phyloP scores from a whole-genome alignment of 352 stramenopile species.

The Blastocystis sp. region DNA sequence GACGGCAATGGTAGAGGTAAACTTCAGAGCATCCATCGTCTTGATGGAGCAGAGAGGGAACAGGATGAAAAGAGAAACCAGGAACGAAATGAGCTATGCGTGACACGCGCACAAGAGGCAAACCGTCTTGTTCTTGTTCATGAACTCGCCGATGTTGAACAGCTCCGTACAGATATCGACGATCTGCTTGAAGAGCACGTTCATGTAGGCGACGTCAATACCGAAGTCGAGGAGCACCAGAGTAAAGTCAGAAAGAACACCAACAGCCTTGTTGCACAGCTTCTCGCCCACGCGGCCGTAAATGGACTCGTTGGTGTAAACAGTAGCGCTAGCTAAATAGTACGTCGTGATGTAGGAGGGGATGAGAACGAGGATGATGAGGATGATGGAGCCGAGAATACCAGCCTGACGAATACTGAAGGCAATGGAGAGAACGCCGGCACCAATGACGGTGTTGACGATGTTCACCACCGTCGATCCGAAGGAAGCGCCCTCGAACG shows the following conservation, averaged over 20 bases:
- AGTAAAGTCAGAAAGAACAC: slow-evolving; percentile 29
- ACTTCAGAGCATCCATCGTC: slow-evolving; percentile 61
- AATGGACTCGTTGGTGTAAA: slow-evolving; percentile 44
- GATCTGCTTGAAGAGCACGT: slow-evolving; percentile 49
- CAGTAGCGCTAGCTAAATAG: slow-evolving; percentile 45
- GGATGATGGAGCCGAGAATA: slow-evolving; percentile 44
- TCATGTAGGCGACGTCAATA: slow-evolving; percentile 66
- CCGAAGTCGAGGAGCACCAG: slow-evolving; percentile 51
- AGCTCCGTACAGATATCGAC: slow-evolving; percentile 43
- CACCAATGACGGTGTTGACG: slow-evolving; percentile 62
- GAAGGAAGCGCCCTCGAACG: slow-evolving; percentile 35
- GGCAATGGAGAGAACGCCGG: slow-evolving; percentile 57
- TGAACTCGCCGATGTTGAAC: slow-evolving; percentile 20
- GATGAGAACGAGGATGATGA: slow-evolving; percentile 52
- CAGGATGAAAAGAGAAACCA: slow-evolving; percentile 43
- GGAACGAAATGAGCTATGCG: neutral
- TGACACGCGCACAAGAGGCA: neutral
- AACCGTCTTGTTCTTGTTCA: slow-evolving; percentile 9
- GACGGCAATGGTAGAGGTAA: slow-evolving; percentile 43
- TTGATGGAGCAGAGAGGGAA: slow-evolving; percentile 58
- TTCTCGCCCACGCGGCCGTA: slow-evolving; percentile 51
- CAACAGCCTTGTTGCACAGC: slow-evolving; percentile 43
- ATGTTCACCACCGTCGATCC: slow-evolving; percentile 56
- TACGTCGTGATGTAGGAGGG: slow-evolving; percentile 53
- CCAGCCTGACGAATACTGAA: slow-evolving; percentile 58